Evolutionary conservation across 768 basidiomycete species (phyloP).

Genomic region (Rhodotorula taiwanensis): DNA sequence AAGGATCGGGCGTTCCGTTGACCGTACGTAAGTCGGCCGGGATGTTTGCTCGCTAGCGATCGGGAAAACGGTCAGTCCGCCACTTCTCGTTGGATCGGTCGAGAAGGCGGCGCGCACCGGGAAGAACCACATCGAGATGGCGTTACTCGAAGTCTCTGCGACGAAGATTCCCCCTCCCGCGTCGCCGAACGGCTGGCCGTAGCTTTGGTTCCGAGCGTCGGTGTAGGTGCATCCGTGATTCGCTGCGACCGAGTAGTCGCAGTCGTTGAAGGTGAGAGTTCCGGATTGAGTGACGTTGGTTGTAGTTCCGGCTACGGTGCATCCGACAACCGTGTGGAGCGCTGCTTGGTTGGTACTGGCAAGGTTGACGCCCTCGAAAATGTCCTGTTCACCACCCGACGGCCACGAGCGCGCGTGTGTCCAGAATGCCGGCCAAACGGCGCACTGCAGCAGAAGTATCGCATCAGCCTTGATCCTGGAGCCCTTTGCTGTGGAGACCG

Average conservation of each 20-base stretch:
- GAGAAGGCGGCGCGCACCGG: constrained; percentile 41
- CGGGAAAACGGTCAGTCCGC: neutral
- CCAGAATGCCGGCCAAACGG: constrained; percentile 35
- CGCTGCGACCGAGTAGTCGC: constrained; percentile 18
- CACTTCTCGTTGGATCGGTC: neutral
- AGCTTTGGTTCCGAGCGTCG: constrained; percentile 41
- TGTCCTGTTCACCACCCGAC: constrained; percentile 58
- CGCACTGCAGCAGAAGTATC: constrained; percentile 42
- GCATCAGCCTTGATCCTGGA: neutral
- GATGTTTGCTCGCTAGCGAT: constrained; percentile 36
- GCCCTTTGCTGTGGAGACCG: too few relatives aligned
- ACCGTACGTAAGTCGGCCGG: constrained; percentile 35
- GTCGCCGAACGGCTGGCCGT: constrained; percentile 49
- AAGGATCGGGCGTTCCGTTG: constrained; percentile 50
- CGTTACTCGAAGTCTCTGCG: constrained; percentile 46
- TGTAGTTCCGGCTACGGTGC: constrained; percentile 1
- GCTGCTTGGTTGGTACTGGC: constrained; percentile 62
- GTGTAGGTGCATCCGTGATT: constrained; percentile 24
- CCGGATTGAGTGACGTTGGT: constrained; percentile 32
- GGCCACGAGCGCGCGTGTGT: constrained; percentile 28
- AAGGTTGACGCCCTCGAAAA: constrained; percentile 72
- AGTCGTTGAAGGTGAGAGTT: constrained; percentile 24
- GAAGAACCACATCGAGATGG: constrained; percentile 58
- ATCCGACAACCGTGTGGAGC: constrained; percentile 58
- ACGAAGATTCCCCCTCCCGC: constrained; percentile 52